Evolutionary conservation across 176 grass and related monocot species (phyloP).

Genomic region (Musa beccarii): DNA sequence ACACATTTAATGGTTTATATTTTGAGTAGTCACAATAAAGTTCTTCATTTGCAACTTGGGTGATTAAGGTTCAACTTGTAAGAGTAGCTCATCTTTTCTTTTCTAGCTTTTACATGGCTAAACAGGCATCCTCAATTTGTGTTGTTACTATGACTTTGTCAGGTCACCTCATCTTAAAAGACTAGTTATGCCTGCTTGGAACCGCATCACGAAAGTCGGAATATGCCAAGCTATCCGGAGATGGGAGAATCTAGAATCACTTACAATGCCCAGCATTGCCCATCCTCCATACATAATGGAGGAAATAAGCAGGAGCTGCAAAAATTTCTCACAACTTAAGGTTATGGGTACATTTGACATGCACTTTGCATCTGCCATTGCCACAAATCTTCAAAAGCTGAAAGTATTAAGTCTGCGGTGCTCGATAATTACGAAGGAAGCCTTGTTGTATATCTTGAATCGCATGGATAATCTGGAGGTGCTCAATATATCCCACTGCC

Average conservation of each 20-base stretch:
- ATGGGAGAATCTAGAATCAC: conserved; percentile 65
- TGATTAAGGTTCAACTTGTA: no score
- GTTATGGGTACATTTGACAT: conserved; percentile 79
- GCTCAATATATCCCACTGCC: conserved; percentile 86
- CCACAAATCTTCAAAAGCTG: conserved; percentile 53
- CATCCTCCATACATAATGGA: conserved; percentile 78
- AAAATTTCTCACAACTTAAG: conserved; percentile 81
- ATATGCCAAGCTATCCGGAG: conserved; percentile 70
- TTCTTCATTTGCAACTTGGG: no score
- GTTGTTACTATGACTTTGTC: conserved; percentile 8
- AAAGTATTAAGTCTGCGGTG: conserved; percentile 88
- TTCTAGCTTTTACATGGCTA: no score
- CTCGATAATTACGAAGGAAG: conserved; percentile 57
- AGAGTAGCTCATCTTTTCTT: no score
- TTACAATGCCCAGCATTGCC: conserved; percentile 80
- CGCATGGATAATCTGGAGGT: conserved; percentile 57
- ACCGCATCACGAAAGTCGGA: conserved; percentile 59
- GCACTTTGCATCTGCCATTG: conserved; percentile 48
- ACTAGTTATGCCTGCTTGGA: conserved; percentile 94
- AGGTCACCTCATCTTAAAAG: conserved; percentile 72
- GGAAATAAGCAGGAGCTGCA: conserved; percentile 71
- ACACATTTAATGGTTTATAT: no score
- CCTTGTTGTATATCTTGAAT: conserved; percentile 46
- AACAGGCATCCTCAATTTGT: neutral
- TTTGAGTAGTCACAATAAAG: no score